Percentiles rank a stretch among this genome's conserved stretches.
phyloP scores from a whole-genome alignment of 1,284 basidiomycete species.

The Apiotrichum brassicae region DNA sequence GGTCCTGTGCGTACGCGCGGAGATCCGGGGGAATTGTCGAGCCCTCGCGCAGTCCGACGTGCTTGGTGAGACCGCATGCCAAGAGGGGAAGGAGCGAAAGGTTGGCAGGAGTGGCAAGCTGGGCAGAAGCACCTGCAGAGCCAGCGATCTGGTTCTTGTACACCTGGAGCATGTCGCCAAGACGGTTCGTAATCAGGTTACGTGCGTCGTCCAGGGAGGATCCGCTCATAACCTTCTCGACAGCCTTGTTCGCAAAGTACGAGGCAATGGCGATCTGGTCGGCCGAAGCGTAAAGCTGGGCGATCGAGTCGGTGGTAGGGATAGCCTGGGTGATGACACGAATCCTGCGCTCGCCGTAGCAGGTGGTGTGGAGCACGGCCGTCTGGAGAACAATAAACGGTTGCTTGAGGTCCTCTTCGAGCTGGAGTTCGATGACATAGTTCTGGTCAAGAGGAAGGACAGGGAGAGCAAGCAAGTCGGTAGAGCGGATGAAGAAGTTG shows the following conservation, averaged over 20 bases:
- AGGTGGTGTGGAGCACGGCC: conserved; percentile 92
- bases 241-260: conserved; percentile 90
- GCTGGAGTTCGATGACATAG: conserved; percentile 93
- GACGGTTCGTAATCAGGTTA: conserved; percentile 81
- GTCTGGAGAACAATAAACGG: conserved; percentile 96
- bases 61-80: conserved; percentile 84
- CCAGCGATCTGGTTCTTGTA: conserved; percentile 98
- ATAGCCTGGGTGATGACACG: conserved; percentile 89
- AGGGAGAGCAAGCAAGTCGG: conserved; percentile 92
- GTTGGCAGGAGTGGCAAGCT: conserved; percentile 85
- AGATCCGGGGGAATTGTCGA: conserved; percentile 94
- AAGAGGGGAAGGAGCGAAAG: conserved; percentile 89
- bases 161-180: conserved; percentile 81
- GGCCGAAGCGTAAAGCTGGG: conserved; percentile 89
- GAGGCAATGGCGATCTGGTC: conserved; percentile 91
- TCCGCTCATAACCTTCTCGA: conserved; percentile 82
- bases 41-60: conserved; percentile 90
- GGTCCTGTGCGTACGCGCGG: conserved; percentile 85
- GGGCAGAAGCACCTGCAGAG: conserved; percentile 85
- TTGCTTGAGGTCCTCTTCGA: conserved; percentile 88
- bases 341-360: conserved; percentile 90
- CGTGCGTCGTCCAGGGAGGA: conserved; percentile 77
- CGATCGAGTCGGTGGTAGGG: conserved; percentile 86
- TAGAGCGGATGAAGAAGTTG: conserved; percentile 98
- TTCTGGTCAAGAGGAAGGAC: conserved; percentile 94